A percentile compares a stretch with the other conserved stretches of the same genome.
Conservation (phyloP, 2,329 filamentous ascomycete species). For the Cytospora mali region DNA sequence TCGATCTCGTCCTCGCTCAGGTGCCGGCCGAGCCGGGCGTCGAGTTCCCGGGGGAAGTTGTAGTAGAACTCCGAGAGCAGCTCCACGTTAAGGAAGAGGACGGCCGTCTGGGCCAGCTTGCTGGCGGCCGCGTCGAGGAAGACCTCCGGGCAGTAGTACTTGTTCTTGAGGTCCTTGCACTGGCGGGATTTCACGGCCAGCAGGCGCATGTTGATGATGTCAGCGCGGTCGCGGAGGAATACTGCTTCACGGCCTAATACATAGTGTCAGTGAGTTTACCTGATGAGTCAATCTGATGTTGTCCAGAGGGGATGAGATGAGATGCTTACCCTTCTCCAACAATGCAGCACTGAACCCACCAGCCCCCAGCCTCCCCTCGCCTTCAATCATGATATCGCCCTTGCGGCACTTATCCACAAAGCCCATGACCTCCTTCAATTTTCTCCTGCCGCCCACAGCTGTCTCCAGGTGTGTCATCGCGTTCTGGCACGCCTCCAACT, state of each 20-base stretch:
- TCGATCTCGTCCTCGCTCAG: slow-evolving; percentile 81
- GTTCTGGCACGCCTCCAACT: slow-evolving; percentile 80
- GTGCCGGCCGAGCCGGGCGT: slow-evolving; percentile 80
- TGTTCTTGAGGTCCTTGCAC: slow-evolving; percentile 81
- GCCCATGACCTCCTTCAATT: slow-evolving; percentile 83
- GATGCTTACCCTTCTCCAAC: slow-evolving; percentile 70
- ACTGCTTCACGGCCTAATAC: slow-evolving; percentile 82
- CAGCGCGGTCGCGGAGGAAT: slow-evolving; percentile 89
- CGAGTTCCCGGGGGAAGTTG: slow-evolving; percentile 91
- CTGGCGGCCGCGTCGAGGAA: slow-evolving; percentile 97
- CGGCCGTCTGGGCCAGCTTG: slow-evolving; percentile 91
- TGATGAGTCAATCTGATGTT: background rate
- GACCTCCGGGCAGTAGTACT: slow-evolving; percentile 95
- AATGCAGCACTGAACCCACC: slow-evolving; percentile 91
- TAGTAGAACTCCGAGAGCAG: slow-evolving; percentile 97
- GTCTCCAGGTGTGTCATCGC: slow-evolving; percentile 78
- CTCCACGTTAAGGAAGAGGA: slow-evolving; percentile 96
- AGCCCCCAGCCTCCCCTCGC: slow-evolving; percentile 79
- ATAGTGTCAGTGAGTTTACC: slow-evolving; percentile 33
- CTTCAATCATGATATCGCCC: slow-evolving; percentile 83
- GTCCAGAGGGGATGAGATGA: background rate
- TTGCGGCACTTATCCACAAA: slow-evolving; percentile 91
- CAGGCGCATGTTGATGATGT: slow-evolving; percentile 88
- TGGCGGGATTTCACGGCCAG: slow-evolving; percentile 88
- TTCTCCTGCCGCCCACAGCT: slow-evolving; percentile 76